Conservation (phyloP, 495 filamentous ascomycete species). For the Bathelium albidoporum region DNA sequence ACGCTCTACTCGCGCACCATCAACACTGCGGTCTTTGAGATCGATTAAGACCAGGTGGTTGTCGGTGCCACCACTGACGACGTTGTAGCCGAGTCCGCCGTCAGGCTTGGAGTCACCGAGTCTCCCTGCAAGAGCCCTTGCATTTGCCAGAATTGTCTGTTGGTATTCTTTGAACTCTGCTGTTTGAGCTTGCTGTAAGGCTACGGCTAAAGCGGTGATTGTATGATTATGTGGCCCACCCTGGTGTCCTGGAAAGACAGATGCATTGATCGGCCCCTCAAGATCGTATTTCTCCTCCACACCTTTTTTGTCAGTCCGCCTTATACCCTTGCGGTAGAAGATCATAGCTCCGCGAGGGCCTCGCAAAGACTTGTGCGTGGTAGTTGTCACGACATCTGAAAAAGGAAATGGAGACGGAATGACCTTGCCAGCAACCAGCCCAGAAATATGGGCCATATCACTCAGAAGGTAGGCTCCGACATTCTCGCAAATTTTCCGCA, state of each 20-base stretch:
- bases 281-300: conserved; percentile 93
- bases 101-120: conserved; percentile 52
- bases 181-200: conserved; percentile 85
- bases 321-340: conserved; percentile 96
- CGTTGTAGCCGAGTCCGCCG: conserved; percentile 64
- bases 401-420: conserved; percentile 91
- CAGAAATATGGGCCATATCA: conserved; percentile 99
- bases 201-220: conserved; percentile 95
- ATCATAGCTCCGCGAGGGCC: conserved; percentile 99
- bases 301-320: conserved; percentile 75
- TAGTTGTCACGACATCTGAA: conserved; percentile 96
- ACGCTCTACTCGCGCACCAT: conserved; percentile 93
- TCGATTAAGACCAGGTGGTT: conserved; percentile 97
- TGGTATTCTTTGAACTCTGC: conserved; percentile 97
- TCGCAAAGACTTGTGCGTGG: conserved; percentile 98
- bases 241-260: conserved; percentile 98
- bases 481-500: conserved; percentile 92
- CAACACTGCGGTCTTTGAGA: conserved; percentile 65
- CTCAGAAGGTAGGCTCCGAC: conserved; percentile 91
- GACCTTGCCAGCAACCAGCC: conserved; percentile 83
- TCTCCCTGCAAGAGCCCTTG: conserved; percentile 67
- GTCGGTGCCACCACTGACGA: conserved; percentile 94
- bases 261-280: conserved; percentile 95
- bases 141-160: conserved; percentile 81
- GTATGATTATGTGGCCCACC: conserved; percentile 99